Percentiles rank a stretch among this genome's conserved stretches.
Conservation (phyloP, 208 protist genomes). For the Trypanosoma conorhini region DNA sequence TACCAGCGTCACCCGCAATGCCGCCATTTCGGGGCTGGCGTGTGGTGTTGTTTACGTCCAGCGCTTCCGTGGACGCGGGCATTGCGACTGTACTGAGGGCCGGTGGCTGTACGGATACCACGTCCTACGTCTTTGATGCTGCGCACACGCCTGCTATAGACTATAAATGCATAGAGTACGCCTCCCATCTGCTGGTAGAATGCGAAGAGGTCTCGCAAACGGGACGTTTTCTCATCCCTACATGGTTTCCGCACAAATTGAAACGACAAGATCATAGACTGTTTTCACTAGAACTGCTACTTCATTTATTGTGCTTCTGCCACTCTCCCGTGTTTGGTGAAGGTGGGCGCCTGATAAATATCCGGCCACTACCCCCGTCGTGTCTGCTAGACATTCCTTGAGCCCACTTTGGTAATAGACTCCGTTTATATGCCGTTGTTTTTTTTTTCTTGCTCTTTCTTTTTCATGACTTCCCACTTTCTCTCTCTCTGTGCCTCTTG, state of each 20-base stretch:
- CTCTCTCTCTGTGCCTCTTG: not conserved
- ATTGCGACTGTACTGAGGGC: conserved; percentile 51
- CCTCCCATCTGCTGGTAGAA: conserved; percentile 71
- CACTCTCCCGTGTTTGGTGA: conserved; percentile 41
- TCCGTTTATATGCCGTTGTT: not conserved
- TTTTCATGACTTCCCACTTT: not conserved
- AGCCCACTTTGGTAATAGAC: not conserved
- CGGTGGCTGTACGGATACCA: conserved; percentile 47
- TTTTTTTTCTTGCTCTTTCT: not conserved
- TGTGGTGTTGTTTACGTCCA: conserved; percentile 56
- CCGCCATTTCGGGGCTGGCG: conserved; percentile 53
- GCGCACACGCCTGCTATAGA: conserved; percentile 11
- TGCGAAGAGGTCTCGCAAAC: conserved; percentile 38
- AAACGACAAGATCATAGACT: conserved; percentile 37
- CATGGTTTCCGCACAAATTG: conserved; percentile 43
- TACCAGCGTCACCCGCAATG: not conserved
- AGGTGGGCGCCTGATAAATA: conserved; percentile 36
- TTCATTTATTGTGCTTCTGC: conserved; percentile 59
- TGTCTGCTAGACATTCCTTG: conserved; percentile 47
- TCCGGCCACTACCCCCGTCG: conserved; percentile 30
- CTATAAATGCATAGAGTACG: conserved; percentile 1
- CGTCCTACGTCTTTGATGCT: conserved; percentile 34
- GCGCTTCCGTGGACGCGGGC: conserved; percentile 37
- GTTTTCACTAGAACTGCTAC: conserved; percentile 73
- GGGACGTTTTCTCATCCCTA: conserved; percentile 42